Conservation (phyloP, 164 flowering plant species). For the Vitis cinerea region DNA sequence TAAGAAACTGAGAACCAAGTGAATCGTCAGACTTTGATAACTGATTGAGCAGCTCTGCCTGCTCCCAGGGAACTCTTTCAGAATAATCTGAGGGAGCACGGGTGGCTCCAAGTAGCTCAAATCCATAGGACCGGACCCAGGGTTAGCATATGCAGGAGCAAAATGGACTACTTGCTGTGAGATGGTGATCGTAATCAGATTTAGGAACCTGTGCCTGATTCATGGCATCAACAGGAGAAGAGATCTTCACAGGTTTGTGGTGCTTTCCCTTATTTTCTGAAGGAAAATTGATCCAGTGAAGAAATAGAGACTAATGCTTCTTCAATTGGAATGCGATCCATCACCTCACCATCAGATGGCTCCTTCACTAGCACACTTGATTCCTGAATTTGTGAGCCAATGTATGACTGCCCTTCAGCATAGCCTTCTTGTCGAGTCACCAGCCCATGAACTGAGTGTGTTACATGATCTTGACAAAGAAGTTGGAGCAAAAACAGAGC, state of each 20-base stretch:
- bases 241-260: slow-evolving; percentile 13
- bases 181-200: slow-evolving; percentile 15
- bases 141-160: slow-evolving; percentile 16
- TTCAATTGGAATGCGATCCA: slow-evolving; percentile 9
- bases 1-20: slow-evolving; percentile 37
- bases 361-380: too few relatives aligned
- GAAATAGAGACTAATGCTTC: slow-evolving; percentile 13
- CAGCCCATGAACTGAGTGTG: too few relatives aligned
- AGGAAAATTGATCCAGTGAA: slow-evolving; percentile 9
- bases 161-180: slow-evolving; percentile 15
- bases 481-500: too few relatives aligned
- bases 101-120: slow-evolving; percentile 26
- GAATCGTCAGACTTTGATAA: slow-evolving; percentile 5
- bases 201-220: slow-evolving; percentile 11
- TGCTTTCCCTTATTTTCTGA: slow-evolving; percentile 15
- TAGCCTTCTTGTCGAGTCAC: too few relatives aligned
- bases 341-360: too few relatives aligned
- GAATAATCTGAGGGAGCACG: slow-evolving; percentile 31
- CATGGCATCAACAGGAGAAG: slow-evolving; percentile 9
- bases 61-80: slow-evolving; percentile 42
- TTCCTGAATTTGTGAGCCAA: too few relatives aligned
- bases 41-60: slow-evolving; percentile 27
- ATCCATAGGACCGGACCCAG: slow-evolving; percentile 25
- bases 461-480: too few relatives aligned
- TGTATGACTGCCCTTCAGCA: too few relatives aligned